Evolutionary conservation across 305 asterid species (phyloP).

Genomic region (Andrographis paniculata): DNA sequence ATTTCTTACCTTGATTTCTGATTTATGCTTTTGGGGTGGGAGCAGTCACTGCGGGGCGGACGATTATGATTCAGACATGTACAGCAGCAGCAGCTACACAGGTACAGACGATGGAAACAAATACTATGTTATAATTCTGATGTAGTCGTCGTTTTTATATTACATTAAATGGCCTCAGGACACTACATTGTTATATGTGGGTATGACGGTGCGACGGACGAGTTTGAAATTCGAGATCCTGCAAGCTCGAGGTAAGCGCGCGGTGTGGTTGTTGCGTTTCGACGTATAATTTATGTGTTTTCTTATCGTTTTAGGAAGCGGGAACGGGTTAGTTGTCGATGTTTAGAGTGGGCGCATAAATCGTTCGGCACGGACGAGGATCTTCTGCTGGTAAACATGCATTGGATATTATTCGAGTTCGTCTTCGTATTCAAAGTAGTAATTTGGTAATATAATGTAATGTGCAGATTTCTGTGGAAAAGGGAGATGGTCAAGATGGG

Average conservation of each 20-base stretch:
- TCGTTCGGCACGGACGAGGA: constrained; percentile 97
- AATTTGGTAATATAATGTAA: no score
- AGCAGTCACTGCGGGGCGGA: constrained; percentile 48
- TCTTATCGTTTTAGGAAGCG: constrained; percentile 40
- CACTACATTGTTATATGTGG: constrained; percentile 88
- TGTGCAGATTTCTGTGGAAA: neutral
- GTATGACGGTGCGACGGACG: constrained; percentile 60
- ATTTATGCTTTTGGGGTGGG: neutral
- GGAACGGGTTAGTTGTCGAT: constrained; percentile 55
- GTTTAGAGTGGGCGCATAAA: constrained; percentile 77
- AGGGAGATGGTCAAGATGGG: neutral
- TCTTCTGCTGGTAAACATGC: constrained; percentile 74
- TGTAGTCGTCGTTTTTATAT: no score
- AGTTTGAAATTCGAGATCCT: constrained; percentile 98
- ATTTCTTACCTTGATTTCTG: no score
- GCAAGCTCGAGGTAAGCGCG: constrained; percentile 74
- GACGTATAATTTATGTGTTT: no score
- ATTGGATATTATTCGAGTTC: neutral
- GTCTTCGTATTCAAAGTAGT: no score
- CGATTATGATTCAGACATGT: constrained; percentile 47
- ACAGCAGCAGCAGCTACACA: constrained; percentile 51
- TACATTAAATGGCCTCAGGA: no score
- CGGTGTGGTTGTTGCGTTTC: no score
- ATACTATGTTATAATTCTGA: no score
- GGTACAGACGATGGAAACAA: no score